phyloP scores from a whole-genome alignment of 352 stramenopile genomes.

The Pythium vanterpoolii region DNA sequence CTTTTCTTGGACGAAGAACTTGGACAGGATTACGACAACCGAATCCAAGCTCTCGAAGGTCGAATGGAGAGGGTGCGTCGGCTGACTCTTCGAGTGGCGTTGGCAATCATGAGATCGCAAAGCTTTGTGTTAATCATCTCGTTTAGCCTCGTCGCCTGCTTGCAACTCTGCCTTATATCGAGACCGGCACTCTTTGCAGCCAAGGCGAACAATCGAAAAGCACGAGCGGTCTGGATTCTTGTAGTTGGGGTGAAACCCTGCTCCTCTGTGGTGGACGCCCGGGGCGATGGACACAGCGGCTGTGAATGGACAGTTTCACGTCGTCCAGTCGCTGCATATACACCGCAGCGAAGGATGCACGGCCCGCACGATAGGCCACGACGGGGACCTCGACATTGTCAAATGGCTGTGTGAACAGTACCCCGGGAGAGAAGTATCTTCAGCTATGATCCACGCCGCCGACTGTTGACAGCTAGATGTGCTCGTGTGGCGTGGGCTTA shows the following conservation, averaged over 20 bases:
- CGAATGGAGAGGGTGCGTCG: background rate
- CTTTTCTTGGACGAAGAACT: background rate
- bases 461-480: conserved; percentile 10
- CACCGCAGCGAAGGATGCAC: background rate
- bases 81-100: background rate
- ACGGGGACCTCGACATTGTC: background rate
- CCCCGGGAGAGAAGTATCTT: conserved; percentile 35
- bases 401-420: background rate
- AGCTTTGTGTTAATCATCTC: background rate
- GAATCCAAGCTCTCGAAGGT: background rate
- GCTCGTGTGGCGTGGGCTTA: background rate
- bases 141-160: background rate
- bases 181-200: background rate
- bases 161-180: background rate
- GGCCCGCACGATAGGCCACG: background rate
- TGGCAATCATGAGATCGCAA: background rate
- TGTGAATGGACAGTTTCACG: too few relatives aligned
- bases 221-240: background rate
- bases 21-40: background rate
- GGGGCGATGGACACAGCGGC: background rate
- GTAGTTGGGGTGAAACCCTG: background rate
- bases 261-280: background rate
- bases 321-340: too few relatives aligned
- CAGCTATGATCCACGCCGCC: conserved; percentile 50
- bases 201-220: background rate